Conservation (phyloP, 768 basidiomycete species). For the Mycena floridula region DNA sequence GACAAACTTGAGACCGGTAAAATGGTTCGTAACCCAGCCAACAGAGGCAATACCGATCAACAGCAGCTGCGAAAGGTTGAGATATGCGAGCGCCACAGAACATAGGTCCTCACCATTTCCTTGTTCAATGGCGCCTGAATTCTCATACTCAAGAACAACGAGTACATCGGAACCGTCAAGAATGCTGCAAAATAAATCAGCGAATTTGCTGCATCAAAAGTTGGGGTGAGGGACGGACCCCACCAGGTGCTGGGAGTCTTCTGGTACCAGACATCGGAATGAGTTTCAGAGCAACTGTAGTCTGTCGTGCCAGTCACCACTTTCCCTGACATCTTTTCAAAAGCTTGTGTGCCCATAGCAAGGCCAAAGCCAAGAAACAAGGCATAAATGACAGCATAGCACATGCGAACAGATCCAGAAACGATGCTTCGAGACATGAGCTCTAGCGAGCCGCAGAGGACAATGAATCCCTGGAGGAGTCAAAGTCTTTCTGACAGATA, state of each 20-base stretch:
- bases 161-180: slow-evolving; percentile 65
- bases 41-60: slow-evolving; percentile 55
- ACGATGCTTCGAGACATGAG: slow-evolving; percentile 77
- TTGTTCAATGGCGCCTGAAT: slow-evolving; percentile 53
- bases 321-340: slow-evolving; percentile 45
- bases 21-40: slow-evolving; percentile 80
- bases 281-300: slow-evolving; percentile 52
- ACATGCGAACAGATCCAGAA: slow-evolving; percentile 77
- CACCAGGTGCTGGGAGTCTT: slow-evolving; percentile 64
- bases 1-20: slow-evolving; percentile 51
- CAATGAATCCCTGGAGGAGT: slow-evolving; percentile 47
- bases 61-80: slow-evolving; percentile 26
- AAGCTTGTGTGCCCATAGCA: slow-evolving; percentile 71
- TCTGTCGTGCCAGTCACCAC: slow-evolving; percentile 47
- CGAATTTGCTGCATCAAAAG: not conserved
- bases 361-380: slow-evolving; percentile 77
- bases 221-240: slow-evolving; percentile 41
- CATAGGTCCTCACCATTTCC: slow-evolving; percentile 42
- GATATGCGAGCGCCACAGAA: not conserved
- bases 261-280: slow-evolving; percentile 68
- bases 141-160: slow-evolving; percentile 58
- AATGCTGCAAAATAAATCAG: slow-evolving; percentile 37
- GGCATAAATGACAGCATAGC: slow-evolving; percentile 77
- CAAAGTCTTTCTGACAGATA: not conserved
- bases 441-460: slow-evolving; percentile 70